phyloP scores from a whole-genome alignment of 805 yeast species.

The Kuraishia molischiana region DNA sequence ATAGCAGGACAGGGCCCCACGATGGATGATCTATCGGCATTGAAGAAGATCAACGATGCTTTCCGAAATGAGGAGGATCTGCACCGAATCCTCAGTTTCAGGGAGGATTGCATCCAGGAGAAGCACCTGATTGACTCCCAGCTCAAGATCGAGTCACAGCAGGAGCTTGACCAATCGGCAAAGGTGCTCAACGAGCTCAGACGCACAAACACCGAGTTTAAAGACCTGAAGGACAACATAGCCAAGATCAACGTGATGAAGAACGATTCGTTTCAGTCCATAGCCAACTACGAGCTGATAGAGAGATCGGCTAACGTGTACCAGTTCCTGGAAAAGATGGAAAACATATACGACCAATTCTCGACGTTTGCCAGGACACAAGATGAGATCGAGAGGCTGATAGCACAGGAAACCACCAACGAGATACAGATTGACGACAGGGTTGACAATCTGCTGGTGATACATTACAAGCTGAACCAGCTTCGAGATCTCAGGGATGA shows the following conservation, averaged over 20 bases:
- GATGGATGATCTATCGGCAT: slow-evolving; percentile 8
- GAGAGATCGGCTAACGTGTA: slow-evolving; percentile 57
- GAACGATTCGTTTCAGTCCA: slow-evolving; percentile 45
- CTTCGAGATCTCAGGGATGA: slow-evolving; percentile 76
- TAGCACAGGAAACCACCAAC: slow-evolving; percentile 37
- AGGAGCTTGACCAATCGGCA: slow-evolving; percentile 48
- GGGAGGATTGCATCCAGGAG: slow-evolving; percentile 53
- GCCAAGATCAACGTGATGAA: slow-evolving; percentile 37
- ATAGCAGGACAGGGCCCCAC: too few species aligned
- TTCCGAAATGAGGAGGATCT: slow-evolving; percentile 32
- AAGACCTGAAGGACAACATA: slow-evolving; percentile 35
- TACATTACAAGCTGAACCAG: slow-evolving; percentile 62
- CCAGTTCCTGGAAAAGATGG: slow-evolving; percentile 64
- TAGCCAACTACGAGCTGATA: slow-evolving; percentile 60
- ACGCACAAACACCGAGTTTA: slow-evolving; percentile 34
- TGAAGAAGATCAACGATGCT: slow-evolving; percentile 14
- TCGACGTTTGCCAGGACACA: slow-evolving; percentile 42
- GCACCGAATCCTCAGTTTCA: slow-evolving; percentile 39
- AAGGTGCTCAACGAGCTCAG: slow-evolving; percentile 28
- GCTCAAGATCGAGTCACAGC: slow-evolving; percentile 58
- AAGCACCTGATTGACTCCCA: slow-evolving; percentile 70
- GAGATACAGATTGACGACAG: slow-evolving; percentile 32
- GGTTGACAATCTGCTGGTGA: slow-evolving; percentile 46
- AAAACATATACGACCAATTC: slow-evolving; percentile 54
- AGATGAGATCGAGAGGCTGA: slow-evolving; percentile 37